Base-by-base conservation (phyloP, 768 basidiomycete genomes). In the Psilocybe subaeruginosa region DNA sequence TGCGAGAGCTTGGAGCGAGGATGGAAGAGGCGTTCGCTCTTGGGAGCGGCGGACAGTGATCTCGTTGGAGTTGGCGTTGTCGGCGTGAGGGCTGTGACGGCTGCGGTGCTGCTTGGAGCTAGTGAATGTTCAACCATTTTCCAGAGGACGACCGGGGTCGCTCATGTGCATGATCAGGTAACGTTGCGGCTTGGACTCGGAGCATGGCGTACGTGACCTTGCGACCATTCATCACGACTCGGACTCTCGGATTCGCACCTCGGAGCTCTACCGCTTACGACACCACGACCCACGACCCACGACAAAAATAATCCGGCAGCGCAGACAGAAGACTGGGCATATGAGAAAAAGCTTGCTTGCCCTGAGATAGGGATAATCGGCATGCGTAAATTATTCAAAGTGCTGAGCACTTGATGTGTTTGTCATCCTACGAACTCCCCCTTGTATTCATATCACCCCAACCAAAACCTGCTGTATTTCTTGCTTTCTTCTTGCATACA, bases 1-100 rank as follows among this genome's bases (percentile, higher is more conserved):
- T 72, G 23, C 64, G 68, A 56, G 66, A 64, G 33, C 66, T 72
- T 16, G 71, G 69, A 12, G 61, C 59, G 45, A 62, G 58, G 49
- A 70, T 70, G 69, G 51, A 62, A 8, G 66, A 66, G 33, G 52
- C 64, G 16, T 68, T 67, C 41, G 8, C 37, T 2, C 37, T 39
- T 39, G 41, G 41, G 0, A 43, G n/a, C 11, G 37, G 37, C 7
- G 41, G 14, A 12, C 41, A 43, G 41, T 43, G 41, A 43, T 43
- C 41, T 43, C 41, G 41, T 14, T 16, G 41, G 14, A 12, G n/a
- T 23, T 23, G 23, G 23, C 23, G 23, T 23, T 23, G 23, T 23
- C 2, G 23, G 23, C 23, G 23, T 23, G 23, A 8, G 3, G 37
- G 37, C 37, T 8, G 37, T 0, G 3, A 39, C 37, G 3, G 14